phyloP scores from a whole-genome alignment of 352 stramenopile genomes.

The Pythium guiyangense region DNA sequence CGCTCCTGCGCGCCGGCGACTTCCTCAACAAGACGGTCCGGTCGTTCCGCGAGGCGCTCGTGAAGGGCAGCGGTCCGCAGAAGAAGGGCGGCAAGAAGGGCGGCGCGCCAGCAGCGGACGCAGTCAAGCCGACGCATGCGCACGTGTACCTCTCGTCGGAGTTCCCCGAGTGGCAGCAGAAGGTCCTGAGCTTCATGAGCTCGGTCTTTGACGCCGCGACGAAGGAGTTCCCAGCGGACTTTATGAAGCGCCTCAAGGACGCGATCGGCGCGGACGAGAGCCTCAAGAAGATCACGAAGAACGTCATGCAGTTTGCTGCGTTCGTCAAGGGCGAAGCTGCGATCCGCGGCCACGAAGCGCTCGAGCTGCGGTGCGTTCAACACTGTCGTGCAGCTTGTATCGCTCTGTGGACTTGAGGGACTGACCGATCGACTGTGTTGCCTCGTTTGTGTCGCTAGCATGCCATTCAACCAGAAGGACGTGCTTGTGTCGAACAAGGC shows the following conservation, averaged over 20 bases:
- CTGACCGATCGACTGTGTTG: not conserved
- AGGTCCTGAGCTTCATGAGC: slow-evolving; percentile 82
- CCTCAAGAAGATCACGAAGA: slow-evolving; percentile 90
- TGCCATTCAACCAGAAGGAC: slow-evolving; percentile 94
- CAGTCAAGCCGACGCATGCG: slow-evolving; percentile 86
- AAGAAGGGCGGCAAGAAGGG: slow-evolving; percentile 93
- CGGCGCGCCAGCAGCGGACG: slow-evolving; percentile 47
- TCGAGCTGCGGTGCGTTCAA: slow-evolving; percentile 83
- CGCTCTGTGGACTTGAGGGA: slow-evolving; percentile 1
- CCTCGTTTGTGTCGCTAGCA: slow-evolving; percentile 32
- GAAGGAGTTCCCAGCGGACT: slow-evolving; percentile 74
- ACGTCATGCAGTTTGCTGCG: slow-evolving; percentile 96
- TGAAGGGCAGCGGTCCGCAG: slow-evolving; percentile 53
- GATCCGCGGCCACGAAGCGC: slow-evolving; percentile 88
- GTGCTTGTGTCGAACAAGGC: slow-evolving; percentile 90
- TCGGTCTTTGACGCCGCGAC: slow-evolving; percentile 47
- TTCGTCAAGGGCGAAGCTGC: slow-evolving; percentile 94
- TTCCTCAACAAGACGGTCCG: slow-evolving; percentile 92
- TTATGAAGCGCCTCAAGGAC: slow-evolving; percentile 87
- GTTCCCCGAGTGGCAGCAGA: slow-evolving; percentile 85
- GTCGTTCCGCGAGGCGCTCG: slow-evolving; percentile 83
- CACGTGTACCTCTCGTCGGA: slow-evolving; percentile 84
- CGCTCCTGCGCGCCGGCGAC: slow-evolving; percentile 90
- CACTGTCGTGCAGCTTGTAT: slow-evolving; percentile 8
- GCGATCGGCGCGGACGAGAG: slow-evolving; percentile 67